Percentiles rank a stretch among this genome's conserved stretches.
These are phyloP conservation scores for Tulasnella sp. DNA, from an alignment of 768 basidiomycete genomes.

Conservation along the genomic window DNA sequence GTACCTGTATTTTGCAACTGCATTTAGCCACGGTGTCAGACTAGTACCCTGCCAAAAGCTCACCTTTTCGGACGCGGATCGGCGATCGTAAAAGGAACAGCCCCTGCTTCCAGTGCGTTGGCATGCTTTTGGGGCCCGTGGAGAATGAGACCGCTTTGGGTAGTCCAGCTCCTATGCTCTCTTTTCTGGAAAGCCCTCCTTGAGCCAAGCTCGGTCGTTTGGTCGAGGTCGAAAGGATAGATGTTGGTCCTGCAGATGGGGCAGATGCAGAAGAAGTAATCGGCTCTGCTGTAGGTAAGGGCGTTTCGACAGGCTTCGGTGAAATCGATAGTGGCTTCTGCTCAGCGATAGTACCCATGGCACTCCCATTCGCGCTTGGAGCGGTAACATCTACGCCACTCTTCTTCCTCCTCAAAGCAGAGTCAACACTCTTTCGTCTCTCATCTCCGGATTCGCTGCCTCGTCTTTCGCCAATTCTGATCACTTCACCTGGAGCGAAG, in stretches of 20 bases:
- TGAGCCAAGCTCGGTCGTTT: constrained; percentile 1
- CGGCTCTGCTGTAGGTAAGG: constrained; percentile 6
- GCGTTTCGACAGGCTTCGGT: background rate
- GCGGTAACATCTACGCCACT: constrained; percentile 16
- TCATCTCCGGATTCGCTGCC: constrained; percentile 10
- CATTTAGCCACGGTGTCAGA: no score
- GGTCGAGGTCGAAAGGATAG: background rate
- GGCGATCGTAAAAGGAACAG: constrained; percentile 76
- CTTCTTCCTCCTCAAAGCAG: constrained; percentile 14
- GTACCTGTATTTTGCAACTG: constrained; percentile 47
- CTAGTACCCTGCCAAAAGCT: no score
- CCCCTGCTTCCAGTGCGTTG: constrained; percentile 97
- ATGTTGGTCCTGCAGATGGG: background rate
- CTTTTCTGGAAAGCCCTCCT: constrained; percentile 16
- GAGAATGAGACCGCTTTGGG: constrained; percentile 41
- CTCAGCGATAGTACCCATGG: background rate
- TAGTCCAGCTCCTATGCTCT: constrained; percentile 41
- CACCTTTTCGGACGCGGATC: constrained; percentile 64
- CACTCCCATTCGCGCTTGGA: background rate
- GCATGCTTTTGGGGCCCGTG: constrained; percentile 75
- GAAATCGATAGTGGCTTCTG: background rate
- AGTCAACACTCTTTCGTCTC: constrained; percentile 2
- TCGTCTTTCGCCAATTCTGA: constrained; percentile 13
- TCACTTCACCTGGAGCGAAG: constrained; percentile 19
- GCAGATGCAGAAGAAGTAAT: background rate